Evolutionary conservation across 2,329 filamentous ascomycete species (phyloP).

Genomic region (Arachnomyces sp.): DNA sequence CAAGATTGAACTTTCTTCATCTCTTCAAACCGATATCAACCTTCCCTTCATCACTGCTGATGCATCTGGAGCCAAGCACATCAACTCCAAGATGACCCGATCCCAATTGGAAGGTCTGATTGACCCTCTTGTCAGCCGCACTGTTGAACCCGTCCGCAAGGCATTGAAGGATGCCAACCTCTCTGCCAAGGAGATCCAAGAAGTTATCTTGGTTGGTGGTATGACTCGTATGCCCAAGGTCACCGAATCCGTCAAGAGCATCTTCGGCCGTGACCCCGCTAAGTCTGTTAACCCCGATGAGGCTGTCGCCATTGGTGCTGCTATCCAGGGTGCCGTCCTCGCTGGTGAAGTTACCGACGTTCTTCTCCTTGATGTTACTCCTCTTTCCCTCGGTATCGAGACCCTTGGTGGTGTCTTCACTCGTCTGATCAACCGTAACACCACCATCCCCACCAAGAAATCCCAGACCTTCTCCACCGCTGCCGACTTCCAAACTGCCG

Average conservation of each 20-base stretch:
- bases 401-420: conserved; percentile 97
- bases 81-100: conserved; percentile 89
- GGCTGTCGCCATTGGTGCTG: conserved; percentile 94
- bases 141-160: conserved; percentile 89
- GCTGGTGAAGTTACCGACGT: conserved; percentile 96
- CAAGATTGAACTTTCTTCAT: conserved; percentile 96
- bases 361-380: conserved; percentile 89
- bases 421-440: conserved; percentile 97
- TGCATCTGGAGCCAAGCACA: conserved; percentile 92
- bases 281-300: conserved; percentile 99
- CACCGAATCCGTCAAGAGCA: conserved; percentile 86
- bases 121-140: conserved; percentile 77
- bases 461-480: conserved; percentile 97
- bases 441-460: conserved; percentile 98
- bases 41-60: conserved; percentile 98
- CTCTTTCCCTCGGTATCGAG: conserved; percentile 95
- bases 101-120: conserved; percentile 90
- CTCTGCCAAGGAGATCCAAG: conserved; percentile 87
- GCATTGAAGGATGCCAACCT: conserved; percentile 92
- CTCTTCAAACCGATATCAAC: conserved; percentile 94
- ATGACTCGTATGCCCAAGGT: conserved; percentile 99
- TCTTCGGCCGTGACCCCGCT: conserved; percentile 92
- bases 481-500: conserved; percentile 95
- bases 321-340: conserved; percentile 93
- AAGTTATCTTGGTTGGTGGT: conserved; percentile 95